These are phyloP conservation scores for Angophora floribunda DNA, from an alignment of 345 rosid genomes.

Conservation along the genomic window DNA sequence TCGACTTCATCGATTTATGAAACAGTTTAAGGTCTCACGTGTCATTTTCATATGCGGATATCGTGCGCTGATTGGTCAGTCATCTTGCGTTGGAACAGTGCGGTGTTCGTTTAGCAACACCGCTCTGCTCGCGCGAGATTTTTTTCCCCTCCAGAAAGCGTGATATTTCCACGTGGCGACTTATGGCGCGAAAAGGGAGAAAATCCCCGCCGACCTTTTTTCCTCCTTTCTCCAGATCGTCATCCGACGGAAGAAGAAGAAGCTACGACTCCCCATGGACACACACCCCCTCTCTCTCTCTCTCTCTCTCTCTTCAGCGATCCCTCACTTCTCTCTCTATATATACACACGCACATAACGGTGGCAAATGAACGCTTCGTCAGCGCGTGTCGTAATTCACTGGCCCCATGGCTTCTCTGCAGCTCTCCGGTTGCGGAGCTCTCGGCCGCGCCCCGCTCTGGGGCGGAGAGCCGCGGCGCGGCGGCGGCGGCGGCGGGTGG, in stretches of 20 bases:
- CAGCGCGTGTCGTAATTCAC: not conserved
- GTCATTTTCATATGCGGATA: too few relatives aligned
- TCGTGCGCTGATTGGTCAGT: not conserved
- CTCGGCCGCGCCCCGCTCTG: not conserved
- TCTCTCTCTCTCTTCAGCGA: not conserved
- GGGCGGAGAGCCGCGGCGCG: conserved; percentile 9
- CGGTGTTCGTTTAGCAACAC: not conserved
- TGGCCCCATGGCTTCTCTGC: conserved; percentile 21
- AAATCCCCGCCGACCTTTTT: not conserved
- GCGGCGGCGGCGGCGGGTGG: not conserved
- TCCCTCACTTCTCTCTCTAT: not conserved
- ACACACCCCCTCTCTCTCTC: not conserved
- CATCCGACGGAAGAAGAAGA: not conserved
- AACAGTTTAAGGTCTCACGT: too few relatives aligned
- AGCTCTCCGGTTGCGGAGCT: conserved; percentile 26
- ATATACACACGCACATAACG: not conserved
- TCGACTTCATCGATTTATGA: too few relatives aligned
- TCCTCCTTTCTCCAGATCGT: not conserved
- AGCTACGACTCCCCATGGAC: not conserved
- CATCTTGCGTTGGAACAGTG: not conserved
- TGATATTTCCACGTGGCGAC: not conserved
- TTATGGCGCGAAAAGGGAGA: not conserved
- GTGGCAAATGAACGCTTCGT: not conserved
- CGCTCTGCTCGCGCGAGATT: not conserved
- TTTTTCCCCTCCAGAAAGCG: not conserved